These are phyloP conservation scores for Amborella trichopoda DNA, from an alignment of 164 flowering plant species.

Conservation along the genomic window DNA sequence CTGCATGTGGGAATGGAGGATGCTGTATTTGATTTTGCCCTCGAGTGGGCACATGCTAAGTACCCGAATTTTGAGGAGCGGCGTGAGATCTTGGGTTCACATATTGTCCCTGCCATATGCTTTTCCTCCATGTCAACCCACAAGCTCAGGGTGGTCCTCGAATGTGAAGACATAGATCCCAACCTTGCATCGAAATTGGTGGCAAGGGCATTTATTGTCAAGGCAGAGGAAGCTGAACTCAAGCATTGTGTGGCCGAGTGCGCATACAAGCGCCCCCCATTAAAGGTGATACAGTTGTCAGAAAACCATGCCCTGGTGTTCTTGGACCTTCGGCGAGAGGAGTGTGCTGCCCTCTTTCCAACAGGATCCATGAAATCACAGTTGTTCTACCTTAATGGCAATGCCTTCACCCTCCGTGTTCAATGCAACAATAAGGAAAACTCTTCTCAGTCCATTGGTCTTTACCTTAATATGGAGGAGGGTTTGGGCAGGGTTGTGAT, in stretches of 20 bases:
- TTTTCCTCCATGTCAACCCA: slow-evolving; percentile 85
- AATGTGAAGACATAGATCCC: slow-evolving; percentile 73
- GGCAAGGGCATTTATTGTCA: slow-evolving; percentile 87
- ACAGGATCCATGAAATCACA: slow-evolving; percentile 88
- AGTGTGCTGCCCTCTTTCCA: slow-evolving; percentile 66
- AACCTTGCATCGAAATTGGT: slow-evolving; percentile 73
- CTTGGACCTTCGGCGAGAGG: slow-evolving; percentile 73
- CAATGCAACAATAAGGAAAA: slow-evolving; percentile 96
- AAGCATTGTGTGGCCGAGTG: slow-evolving; percentile 56
- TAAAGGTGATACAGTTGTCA: slow-evolving; percentile 88
- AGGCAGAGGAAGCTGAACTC: slow-evolving; percentile 73
- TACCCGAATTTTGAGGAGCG: slow-evolving; percentile 71
- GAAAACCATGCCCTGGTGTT: slow-evolving; percentile 73
- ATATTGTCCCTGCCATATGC: slow-evolving; percentile 55
- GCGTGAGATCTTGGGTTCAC: slow-evolving; percentile 54
- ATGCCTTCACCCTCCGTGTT: slow-evolving; percentile 87
- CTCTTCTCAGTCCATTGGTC: slow-evolving; percentile 78
- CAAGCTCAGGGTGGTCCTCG: slow-evolving; percentile 70
- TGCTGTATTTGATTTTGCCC: slow-evolving; percentile 79
- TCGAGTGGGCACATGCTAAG: slow-evolving; percentile 74
- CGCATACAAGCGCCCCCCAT: slow-evolving; percentile 91
- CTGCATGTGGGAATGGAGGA: slow-evolving; percentile 94
- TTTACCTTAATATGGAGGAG: slow-evolving; percentile 92
- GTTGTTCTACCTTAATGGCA: slow-evolving; percentile 89
- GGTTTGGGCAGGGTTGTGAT: slow-evolving; percentile 76